Conservation (phyloP, 148 eudicot species). For the Arbutus unedo region DNA sequence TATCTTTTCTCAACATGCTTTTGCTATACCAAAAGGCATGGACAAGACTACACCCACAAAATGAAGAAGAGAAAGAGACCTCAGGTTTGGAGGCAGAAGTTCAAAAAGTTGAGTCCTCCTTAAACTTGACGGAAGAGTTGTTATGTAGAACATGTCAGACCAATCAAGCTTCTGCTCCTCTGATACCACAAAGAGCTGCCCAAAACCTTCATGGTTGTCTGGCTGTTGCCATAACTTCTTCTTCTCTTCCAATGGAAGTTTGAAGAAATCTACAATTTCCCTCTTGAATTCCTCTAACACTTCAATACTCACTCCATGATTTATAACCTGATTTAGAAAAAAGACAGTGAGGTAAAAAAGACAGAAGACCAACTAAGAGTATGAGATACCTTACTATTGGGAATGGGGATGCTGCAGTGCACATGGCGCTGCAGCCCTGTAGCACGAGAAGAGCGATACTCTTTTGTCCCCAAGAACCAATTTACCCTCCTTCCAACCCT, state of each 20-base stretch:
- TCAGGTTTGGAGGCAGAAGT: slow-evolving; percentile 33
- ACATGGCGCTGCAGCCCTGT: too few species aligned
- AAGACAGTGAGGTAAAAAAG: background rate
- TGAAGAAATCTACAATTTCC: slow-evolving; percentile 31
- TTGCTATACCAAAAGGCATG: background rate
- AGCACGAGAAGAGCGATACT: too few species aligned
- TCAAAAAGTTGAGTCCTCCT: slow-evolving; percentile 36
- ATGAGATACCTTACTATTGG: too few species aligned
- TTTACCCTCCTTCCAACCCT: too few species aligned
- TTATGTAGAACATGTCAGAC: slow-evolving; percentile 53
- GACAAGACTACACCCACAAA: background rate
- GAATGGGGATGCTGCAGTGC: too few species aligned
- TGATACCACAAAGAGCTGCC: slow-evolving; percentile 52
- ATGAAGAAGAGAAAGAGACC: slow-evolving; percentile 24
- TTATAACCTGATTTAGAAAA: slow-evolving; percentile 35
- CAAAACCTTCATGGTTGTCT: slow-evolving; percentile 55
- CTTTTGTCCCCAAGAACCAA: too few species aligned
- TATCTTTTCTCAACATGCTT: background rate
- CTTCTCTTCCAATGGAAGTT: slow-evolving; percentile 45
- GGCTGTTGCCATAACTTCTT: slow-evolving; percentile 39
- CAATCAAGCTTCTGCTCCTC: slow-evolving; percentile 61
- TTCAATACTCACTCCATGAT: slow-evolving; percentile 44
- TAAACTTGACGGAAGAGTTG: slow-evolving; percentile 36
- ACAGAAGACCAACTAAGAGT: background rate
- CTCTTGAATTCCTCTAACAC: slow-evolving; percentile 39